phyloP scores from a whole-genome alignment of 2,329 filamentous ascomycete genomes.

The Torrubiellomyces zombiae region DNA sequence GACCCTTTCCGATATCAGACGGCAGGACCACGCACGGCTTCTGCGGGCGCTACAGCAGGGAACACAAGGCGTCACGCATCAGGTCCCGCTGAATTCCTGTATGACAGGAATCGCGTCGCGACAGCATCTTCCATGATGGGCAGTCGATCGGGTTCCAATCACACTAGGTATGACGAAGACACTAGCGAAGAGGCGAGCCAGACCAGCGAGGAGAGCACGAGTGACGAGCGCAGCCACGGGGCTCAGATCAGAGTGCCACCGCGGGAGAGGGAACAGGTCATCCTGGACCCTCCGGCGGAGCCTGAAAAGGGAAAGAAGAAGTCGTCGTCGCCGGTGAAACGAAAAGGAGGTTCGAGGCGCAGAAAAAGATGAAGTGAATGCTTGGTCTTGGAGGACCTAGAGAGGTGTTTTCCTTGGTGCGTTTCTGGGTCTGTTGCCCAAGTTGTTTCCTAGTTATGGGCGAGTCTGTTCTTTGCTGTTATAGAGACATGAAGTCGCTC shows the following conservation, averaged over 20 bases:
- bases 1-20: conserved; percentile 40
- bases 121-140: conserved; percentile 14
- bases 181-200: conserved; percentile 19
- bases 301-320: conserved; percentile 23
- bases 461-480: no score
- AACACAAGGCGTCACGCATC: conserved; percentile 19
- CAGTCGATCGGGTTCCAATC: conserved; percentile 14
- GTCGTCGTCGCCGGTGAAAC: conserved; percentile 23
- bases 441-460: no score
- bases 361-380: conserved; percentile 19
- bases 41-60: conserved; percentile 14
- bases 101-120: conserved; percentile 10
- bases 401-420: no score
- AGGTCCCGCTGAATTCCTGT: conserved; percentile 14
- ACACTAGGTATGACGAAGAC: conserved; percentile 14
- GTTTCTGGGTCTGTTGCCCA: no score
- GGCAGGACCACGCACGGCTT: conserved; percentile 21
- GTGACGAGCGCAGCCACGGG: conserved; percentile 19
- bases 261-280: conserved; percentile 17
- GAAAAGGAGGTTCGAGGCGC: conserved; percentile 17
- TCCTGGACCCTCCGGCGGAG: conserved; percentile 19
- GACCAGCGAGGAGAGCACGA: conserved; percentile 18
- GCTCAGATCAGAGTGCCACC: conserved; percentile 15
- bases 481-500: no score
- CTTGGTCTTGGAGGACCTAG: no score